These are phyloP conservation scores for Lathyrus oleraceus DNA, from an alignment of 306 rosid species.

Conservation along the genomic window DNA sequence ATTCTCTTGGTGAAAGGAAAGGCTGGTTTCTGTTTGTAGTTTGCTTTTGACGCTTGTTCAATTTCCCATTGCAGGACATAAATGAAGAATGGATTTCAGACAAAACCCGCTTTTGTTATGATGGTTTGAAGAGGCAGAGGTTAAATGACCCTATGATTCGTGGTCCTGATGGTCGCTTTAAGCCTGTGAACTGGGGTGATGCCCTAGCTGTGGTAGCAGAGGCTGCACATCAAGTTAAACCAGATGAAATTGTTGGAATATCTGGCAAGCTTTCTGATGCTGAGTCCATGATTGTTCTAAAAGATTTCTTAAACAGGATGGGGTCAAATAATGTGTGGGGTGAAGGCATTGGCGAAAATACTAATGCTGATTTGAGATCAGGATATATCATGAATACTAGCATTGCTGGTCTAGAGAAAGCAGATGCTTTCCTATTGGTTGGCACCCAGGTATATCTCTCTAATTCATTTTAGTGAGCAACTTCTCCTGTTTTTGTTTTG, in stretches of 20 bases:
- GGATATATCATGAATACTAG: conserved; percentile 84
- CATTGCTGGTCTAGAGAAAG: conserved; percentile 92
- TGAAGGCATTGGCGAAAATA: conserved; percentile 71
- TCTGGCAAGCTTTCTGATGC: conserved; percentile 97
- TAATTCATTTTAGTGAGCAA: conserved; percentile 11
- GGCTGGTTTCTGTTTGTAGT: not conserved
- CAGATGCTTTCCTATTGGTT: conserved; percentile 88
- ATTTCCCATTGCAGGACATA: conserved; percentile 65
- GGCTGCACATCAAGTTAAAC: conserved; percentile 68
- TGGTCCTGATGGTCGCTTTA: conserved; percentile 91
- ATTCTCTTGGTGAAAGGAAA: not conserved
- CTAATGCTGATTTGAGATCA: conserved; percentile 88
- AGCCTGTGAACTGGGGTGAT: conserved; percentile 90
- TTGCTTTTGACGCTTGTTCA: conserved; percentile 20
- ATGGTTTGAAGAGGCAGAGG: conserved; percentile 99
- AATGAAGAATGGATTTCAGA: conserved; percentile 99
- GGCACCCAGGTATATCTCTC: conserved; percentile 80
- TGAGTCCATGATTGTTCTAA: conserved; percentile 91
- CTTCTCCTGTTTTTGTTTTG: conserved; percentile 12
- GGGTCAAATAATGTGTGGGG: conserved; percentile 96
- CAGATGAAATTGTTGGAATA: conserved; percentile 86
- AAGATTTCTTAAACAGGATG: conserved; percentile 85
- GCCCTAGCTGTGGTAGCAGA: conserved; percentile 91
- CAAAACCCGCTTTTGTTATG: conserved; percentile 96
- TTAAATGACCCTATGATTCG: conserved; percentile 98